A percentile compares a stretch with the other conserved stretches of the same genome.
phyloP scores from a whole-genome alignment of 768 basidiomycete genomes.

The Scleroderma bovista region DNA sequence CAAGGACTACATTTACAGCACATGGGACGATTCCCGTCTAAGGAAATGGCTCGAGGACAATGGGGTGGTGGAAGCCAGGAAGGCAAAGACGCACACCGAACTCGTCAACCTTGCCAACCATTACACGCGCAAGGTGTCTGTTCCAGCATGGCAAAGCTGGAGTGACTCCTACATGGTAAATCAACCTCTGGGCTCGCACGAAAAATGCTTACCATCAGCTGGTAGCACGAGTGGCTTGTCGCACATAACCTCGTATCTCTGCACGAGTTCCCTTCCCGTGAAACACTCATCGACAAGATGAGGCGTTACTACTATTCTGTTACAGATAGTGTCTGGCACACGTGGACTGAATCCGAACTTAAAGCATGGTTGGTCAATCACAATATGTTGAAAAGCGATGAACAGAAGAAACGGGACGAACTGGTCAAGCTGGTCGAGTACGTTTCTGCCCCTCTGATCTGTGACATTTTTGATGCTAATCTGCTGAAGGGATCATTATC shows the following conservation, averaged over 20 bases:
- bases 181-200: background rate
- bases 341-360: conserved; percentile 78
- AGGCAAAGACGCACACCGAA: conserved; percentile 51
- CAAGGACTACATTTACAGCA: conserved; percentile 84
- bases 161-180: conserved; percentile 76
- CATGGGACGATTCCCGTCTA: conserved; percentile 81
- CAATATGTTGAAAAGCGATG: conserved; percentile 65
- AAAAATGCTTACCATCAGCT: background rate
- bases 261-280: conserved; percentile 45
- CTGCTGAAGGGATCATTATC: conserved; percentile 57
- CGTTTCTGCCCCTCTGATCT: conserved; percentile 15
- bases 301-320: conserved; percentile 68
- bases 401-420: conserved; percentile 65
- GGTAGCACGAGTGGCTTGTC: conserved; percentile 78
- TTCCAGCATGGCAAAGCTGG: conserved; percentile 82
- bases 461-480: background rate
- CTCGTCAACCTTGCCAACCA: conserved; percentile 63
- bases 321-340: conserved; percentile 48
- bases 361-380: conserved; percentile 76
- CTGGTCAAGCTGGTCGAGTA: conserved; percentile 67
- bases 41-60: conserved; percentile 69
- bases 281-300: conserved; percentile 62
- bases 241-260: conserved; percentile 68
- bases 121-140: conserved; percentile 55
- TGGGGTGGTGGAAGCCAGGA: conserved; percentile 62